These are phyloP conservation scores for Mycena haematopus DNA, from an alignment of 768 basidiomycete genomes.

Conservation along the genomic window DNA sequence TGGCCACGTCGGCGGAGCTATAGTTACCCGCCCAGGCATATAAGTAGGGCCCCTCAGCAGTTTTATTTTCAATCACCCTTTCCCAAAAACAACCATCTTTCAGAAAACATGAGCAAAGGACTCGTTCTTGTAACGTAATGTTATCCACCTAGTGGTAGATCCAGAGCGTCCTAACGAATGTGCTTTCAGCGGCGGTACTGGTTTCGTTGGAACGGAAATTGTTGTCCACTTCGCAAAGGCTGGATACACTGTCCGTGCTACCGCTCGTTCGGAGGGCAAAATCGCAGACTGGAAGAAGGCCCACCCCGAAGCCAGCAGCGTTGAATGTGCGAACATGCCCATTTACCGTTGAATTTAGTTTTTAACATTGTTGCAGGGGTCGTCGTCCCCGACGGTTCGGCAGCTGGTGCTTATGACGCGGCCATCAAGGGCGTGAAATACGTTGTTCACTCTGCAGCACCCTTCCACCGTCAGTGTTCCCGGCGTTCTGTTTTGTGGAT, in stretches of 20 bases:
- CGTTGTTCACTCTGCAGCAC: constrained; percentile 2
- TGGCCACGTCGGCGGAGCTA: too few species aligned
- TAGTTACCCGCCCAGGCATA: too few species aligned
- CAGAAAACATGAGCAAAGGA: not conserved
- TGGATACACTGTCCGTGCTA: constrained; percentile 4
- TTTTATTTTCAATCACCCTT: too few species aligned
- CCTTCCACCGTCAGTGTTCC: constrained; percentile 2
- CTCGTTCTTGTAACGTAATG: constrained; percentile 6
- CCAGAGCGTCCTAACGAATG: not conserved
- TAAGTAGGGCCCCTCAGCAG: too few species aligned
- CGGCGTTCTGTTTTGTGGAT: not conserved
- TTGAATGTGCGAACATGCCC: constrained; percentile 3
- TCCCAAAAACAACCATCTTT: not conserved
- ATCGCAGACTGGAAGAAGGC: constrained; percentile 3
- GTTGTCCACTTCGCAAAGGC: not conserved
- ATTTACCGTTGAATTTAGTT: not conserved
- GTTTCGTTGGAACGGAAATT: constrained; percentile 8
- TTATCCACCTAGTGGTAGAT: not conserved
- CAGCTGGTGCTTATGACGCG: not conserved
- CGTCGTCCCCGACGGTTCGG: not conserved
- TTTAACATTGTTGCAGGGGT: constrained; percentile 1
- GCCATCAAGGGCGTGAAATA: constrained; percentile 8
- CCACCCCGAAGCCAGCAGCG: not conserved
- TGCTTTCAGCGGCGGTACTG: constrained; percentile 2
- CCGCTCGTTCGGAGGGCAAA: constrained; percentile 1